A percentile compares a stretch with the other conserved stretches of the same genome.
Evolutionary conservation across 2,329 filamentous ascomycete genomes (phyloP).

Genomic region (Hymenoscyphus albidus): DNA sequence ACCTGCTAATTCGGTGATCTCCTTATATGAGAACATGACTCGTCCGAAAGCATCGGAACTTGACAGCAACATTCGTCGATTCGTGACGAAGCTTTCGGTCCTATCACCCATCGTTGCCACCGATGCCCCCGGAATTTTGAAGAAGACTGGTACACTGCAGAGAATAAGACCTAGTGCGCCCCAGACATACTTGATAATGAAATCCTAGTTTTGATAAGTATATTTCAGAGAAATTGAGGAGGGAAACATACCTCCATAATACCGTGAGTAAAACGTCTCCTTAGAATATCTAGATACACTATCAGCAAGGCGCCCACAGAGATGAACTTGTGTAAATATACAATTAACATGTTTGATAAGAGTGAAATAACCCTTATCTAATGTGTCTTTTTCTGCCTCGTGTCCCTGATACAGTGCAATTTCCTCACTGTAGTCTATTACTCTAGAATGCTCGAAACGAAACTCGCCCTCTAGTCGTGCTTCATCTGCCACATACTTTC

Average conservation of each 20-base stretch:
- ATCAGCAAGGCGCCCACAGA: conserved; percentile 8
- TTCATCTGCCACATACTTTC: conserved; percentile 96
- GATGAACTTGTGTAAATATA: conserved; percentile 14
- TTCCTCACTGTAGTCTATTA: conserved; percentile 96
- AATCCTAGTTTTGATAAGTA: conserved; percentile 52
- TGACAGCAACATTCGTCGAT: conserved; percentile 83
- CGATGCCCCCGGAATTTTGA: conserved; percentile 73
- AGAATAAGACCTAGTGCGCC: conserved; percentile 86
- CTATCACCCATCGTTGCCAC: conserved; percentile 61
- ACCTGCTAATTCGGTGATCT: conserved; percentile 91
- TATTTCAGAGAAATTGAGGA: neutral
- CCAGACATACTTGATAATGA: conserved; percentile 99
- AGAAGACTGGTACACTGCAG: conserved; percentile 93
- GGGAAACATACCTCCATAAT: conserved; percentile 68
- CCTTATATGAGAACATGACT: conserved; percentile 97
- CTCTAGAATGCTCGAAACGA: conserved; percentile 85
- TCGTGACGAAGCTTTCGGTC: conserved; percentile 83
- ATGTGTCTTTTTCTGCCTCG: conserved; percentile 88
- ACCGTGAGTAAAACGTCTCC: conserved; percentile 90
- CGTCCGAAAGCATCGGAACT: conserved; percentile 94
- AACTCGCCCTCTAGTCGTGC: conserved; percentile 93
- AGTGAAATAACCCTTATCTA: conserved; percentile 98
- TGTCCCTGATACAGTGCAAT: conserved; percentile 89
- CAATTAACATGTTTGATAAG: conserved; percentile 96
- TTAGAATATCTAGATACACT: conserved; percentile 63